These are phyloP conservation scores for Starmerella bacillaris DNA, from an alignment of 805 yeast species.

Conservation along the genomic window DNA sequence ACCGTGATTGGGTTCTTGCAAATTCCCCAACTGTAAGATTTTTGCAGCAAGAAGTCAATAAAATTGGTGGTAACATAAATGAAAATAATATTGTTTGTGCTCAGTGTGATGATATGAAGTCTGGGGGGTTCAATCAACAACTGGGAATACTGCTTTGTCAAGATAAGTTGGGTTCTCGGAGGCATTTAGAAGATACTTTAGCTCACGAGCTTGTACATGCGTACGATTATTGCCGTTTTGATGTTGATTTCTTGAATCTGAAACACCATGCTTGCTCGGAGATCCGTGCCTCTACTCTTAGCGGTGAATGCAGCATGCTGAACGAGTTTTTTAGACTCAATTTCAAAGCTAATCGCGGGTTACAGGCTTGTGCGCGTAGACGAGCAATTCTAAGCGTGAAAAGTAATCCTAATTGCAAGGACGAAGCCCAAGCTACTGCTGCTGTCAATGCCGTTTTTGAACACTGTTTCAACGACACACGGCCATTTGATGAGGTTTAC, in stretches of 20 bases:
- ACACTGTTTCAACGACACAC: constrained; percentile 81
- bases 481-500: constrained; percentile 89
- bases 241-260: constrained; percentile 69
- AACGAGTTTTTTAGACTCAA: constrained; percentile 52
- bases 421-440: constrained; percentile 52
- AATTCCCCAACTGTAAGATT: constrained; percentile 67
- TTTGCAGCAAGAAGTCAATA: constrained; percentile 66
- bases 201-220: constrained; percentile 89
- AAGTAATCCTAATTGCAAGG: constrained; percentile 70
- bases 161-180: constrained; percentile 52
- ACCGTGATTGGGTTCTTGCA: constrained; percentile 60
- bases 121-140: constrained; percentile 90
- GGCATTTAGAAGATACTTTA: constrained; percentile 77
- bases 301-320: constrained; percentile 88
- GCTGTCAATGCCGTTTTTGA: constrained; percentile 80
- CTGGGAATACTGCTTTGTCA: constrained; percentile 75
- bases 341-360: constrained; percentile 50
- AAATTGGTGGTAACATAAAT: constrained; percentile 38
- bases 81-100: constrained; percentile 52
- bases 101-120: constrained; percentile 60
- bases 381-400: constrained; percentile 71
- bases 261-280: constrained; percentile 95
- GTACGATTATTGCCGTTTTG: constrained; percentile 74
- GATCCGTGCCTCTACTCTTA: constrained; percentile 74
- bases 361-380: constrained; percentile 77